Conservation (phyloP, 2,329 filamentous ascomycete genomes). For the Ophiostoma sp. region DNA sequence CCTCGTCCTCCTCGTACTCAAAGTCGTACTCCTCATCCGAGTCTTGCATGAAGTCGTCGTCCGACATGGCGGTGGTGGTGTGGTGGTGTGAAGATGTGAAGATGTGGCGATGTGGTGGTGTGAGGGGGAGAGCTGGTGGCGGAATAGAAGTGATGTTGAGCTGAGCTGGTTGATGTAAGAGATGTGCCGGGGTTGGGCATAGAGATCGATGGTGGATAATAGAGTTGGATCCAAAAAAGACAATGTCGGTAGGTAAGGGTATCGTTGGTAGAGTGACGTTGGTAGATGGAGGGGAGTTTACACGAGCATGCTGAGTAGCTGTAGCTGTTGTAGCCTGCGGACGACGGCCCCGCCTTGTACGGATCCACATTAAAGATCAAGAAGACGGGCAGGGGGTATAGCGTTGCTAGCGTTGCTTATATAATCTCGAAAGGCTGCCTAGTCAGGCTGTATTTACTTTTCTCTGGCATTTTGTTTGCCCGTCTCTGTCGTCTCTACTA, state of each 20-base stretch:
- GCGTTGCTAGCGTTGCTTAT: background rate
- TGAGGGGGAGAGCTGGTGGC: background rate
- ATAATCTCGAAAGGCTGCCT: background rate
- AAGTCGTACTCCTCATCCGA: slow-evolving; percentile 95
- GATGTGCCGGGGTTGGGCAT: background rate
- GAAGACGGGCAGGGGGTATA: background rate
- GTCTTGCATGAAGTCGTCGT: slow-evolving; percentile 92
- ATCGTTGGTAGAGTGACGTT: slow-evolving; percentile 4
- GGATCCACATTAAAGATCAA: background rate
- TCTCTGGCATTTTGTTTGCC: background rate
- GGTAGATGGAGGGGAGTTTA: background rate
- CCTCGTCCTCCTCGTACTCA: slow-evolving; percentile 87
- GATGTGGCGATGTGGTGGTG: background rate
- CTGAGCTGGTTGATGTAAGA: background rate
- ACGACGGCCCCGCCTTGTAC: background rate
- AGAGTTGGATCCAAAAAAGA: background rate
- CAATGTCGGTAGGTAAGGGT: background rate
- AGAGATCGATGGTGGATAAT: background rate
- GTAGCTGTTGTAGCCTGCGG: slow-evolving; percentile 6
- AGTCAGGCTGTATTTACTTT: background rate
- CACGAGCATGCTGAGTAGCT: background rate
- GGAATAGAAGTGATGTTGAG: background rate
- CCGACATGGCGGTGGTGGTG: slow-evolving; percentile 58
- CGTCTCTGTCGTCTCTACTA: background rate
- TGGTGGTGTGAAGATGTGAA: too few relatives aligned